These are phyloP conservation scores for Murraya paniculata DNA, from an alignment of 345 rosid species.

Conservation along the genomic window DNA sequence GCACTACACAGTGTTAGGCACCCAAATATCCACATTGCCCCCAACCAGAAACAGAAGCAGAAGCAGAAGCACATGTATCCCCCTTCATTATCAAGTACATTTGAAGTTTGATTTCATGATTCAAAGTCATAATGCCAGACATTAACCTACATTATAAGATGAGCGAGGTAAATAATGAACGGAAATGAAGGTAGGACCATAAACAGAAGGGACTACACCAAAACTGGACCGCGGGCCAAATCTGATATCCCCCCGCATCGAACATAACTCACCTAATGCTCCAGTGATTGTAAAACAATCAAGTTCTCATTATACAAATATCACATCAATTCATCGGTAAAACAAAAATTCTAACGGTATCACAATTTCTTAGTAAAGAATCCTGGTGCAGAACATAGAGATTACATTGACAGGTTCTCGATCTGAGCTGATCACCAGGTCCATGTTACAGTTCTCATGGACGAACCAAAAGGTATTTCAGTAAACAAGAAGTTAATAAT, in stretches of 20 bases:
- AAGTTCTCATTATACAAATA: too few relatives aligned
- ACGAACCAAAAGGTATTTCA: constrained; percentile 12
- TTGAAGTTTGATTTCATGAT: neutral
- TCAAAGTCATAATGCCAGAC: neutral
- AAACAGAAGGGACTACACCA: neutral
- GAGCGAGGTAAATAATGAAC: too few relatives aligned
- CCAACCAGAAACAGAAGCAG: too few relatives aligned
- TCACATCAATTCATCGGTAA: neutral
- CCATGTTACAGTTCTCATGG: constrained; percentile 17
- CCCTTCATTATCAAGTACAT: neutral
- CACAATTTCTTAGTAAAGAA: neutral
- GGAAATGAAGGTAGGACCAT: neutral
- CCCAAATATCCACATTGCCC: neutral
- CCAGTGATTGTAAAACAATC: neutral
- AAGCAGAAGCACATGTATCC: neutral
- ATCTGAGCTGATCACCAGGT: constrained; percentile 7
- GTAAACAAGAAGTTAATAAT: constrained; percentile 28
- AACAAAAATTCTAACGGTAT: neutral
- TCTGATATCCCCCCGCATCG: neutral
- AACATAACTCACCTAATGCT: neutral
- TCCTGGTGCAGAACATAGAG: neutral
- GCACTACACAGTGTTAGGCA: neutral
- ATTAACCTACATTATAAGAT: neutral
- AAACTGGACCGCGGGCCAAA: neutral
- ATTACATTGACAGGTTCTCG: neutral